Evolutionary conservation across 345 rosid species (phyloP).

Genomic region (Syzygium grande): DNA sequence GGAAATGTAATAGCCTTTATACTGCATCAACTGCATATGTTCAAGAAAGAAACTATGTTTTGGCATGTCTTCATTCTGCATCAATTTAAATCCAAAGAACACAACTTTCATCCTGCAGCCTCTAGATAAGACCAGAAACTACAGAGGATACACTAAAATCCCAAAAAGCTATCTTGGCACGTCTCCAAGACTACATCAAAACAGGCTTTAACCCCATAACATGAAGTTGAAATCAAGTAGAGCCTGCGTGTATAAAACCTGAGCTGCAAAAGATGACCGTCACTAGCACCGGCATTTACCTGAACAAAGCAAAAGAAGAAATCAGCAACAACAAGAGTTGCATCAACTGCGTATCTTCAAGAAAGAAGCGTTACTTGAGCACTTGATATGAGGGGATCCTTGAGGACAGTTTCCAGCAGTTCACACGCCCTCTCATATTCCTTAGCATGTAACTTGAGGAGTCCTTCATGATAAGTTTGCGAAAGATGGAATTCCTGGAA

Average conservation of each 20-base stretch:
- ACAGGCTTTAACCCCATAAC: background rate
- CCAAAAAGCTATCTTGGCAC: background rate
- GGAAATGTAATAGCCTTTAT: background rate
- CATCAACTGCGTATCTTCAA: background rate
- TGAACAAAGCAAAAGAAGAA: slow-evolving; percentile 15
- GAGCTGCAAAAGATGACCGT: slow-evolving; percentile 78
- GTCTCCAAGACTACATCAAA: background rate
- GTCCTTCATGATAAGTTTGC: slow-evolving; percentile 87
- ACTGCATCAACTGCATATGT: background rate
- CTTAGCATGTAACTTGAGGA: slow-evolving; percentile 80
- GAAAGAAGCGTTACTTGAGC: slow-evolving; percentile 42
- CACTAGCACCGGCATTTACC: slow-evolving; percentile 60
- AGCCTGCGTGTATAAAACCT: slow-evolving; percentile 32
- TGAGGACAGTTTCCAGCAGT: slow-evolving; percentile 67
- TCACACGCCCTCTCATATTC: slow-evolving; percentile 74
- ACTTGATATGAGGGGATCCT: slow-evolving; percentile 69
- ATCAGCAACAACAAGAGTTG: background rate
- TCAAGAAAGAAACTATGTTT: slow-evolving; percentile 25
- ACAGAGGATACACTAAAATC: background rate
- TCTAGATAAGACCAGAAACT: background rate
- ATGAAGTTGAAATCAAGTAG: background rate
- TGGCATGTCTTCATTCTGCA: slow-evolving; percentile 16
- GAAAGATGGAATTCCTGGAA: slow-evolving; percentile 88
- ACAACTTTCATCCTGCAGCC: background rate
- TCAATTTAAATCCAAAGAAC: background rate